A percentile compares a stretch with the other conserved stretches of the same genome.
These are phyloP conservation scores for Kodamaea fungicola DNA, from an alignment of 1,139 yeast genomes.

Conservation along the genomic window DNA sequence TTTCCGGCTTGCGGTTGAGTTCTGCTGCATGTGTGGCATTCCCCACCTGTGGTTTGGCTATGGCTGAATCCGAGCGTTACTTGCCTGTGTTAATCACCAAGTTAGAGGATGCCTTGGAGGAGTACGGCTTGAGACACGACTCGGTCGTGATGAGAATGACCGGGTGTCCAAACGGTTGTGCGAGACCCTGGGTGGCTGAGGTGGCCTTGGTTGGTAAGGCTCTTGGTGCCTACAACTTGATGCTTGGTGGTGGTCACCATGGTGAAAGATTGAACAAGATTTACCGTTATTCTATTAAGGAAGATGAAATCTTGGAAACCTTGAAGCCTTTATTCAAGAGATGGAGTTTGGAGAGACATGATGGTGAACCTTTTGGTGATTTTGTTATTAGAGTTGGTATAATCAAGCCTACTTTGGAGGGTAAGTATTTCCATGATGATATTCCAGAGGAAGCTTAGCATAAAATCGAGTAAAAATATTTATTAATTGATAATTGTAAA, in stretches of 20 bases:
- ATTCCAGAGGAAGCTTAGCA: conserved; percentile 52
- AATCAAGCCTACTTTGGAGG: conserved; percentile 85
- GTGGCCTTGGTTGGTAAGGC: conserved; percentile 96
- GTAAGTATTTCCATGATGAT: conserved; percentile 92
- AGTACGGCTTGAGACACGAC: conserved; percentile 90
- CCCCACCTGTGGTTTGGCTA: conserved; percentile 98
- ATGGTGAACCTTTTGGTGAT: conserved; percentile 95
- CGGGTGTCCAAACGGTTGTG: conserved; percentile 98
- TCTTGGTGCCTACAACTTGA: conserved; percentile 83
- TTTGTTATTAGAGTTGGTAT: conserved; percentile 82
- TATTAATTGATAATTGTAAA: no score
- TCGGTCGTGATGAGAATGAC: conserved; percentile 97
- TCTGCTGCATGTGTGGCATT: conserved; percentile 98
- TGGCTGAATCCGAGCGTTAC: conserved; percentile 98
- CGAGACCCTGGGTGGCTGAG: conserved; percentile 98
- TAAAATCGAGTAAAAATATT: no score
- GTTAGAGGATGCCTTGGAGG: conserved; percentile 82
- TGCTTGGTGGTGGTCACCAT: conserved; percentile 96
- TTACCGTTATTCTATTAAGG: conserved; percentile 83
- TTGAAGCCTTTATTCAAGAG: conserved; percentile 85
- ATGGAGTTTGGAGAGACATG: conserved; percentile 89
- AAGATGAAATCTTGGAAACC: conserved; percentile 76
- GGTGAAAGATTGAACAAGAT: conserved; percentile 93
- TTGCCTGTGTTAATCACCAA: conserved; percentile 79
- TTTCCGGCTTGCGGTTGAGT: conserved; percentile 80